Base-by-base conservation (phyloP, 768 basidiomycete species). In the Sporobolomyces pararoseus region DNA sequence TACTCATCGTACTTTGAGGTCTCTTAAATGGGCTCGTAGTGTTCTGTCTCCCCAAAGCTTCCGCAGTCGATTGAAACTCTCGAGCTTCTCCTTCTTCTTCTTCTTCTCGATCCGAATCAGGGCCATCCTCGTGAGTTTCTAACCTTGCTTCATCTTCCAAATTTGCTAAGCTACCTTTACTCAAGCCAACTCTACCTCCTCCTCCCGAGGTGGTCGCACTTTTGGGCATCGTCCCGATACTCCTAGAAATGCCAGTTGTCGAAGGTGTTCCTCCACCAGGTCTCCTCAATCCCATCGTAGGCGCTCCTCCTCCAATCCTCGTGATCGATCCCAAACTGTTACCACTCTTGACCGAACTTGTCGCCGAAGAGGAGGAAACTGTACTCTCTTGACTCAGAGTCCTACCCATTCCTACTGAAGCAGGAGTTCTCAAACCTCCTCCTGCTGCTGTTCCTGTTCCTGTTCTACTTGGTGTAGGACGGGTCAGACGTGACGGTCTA, bases 371-470 rank as follows among this genome's bases (percentile, higher is more conserved):
- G 47, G 47, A 49, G 7, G 47, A 49, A 12, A 17, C 9, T 9
- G 39, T 42, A 21, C 54, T 65, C 10, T 31, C 42, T 6, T 6
- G 42, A n/a, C 44, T 47, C n/a, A 47, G 44, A 27, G 54, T 54
- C 7, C 54, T 44, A 31, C 16, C 7, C 58, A 60, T 59, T n/a
- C 25, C 58, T 23, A 21, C 52, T 31, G 69, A 55, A 13, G 51
- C 19, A 0, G 52, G 52, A 23, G 55, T 57, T 25, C 10, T 57
- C 17, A 57, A 35, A 25, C 55, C 23, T 16, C 14, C 27, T n/a
- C n/a, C n/a, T n/a, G n/a, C n/a, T n/a, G n/a, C n/a, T n/a, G n/a
- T n/a, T n/a, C n/a, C n/a, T n/a, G n/a, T n/a, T n/a, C n/a, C n/a
- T n/a, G n/a, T n/a, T n/a, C n/a, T n/a, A n/a, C 9, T 25, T 16